A percentile compares a stretch with the other conserved stretches of the same genome.
These are phyloP conservation scores for Clonostachys rosea DNA, from an alignment of 2,329 filamentous ascomycete species.

Conservation along the genomic window DNA sequence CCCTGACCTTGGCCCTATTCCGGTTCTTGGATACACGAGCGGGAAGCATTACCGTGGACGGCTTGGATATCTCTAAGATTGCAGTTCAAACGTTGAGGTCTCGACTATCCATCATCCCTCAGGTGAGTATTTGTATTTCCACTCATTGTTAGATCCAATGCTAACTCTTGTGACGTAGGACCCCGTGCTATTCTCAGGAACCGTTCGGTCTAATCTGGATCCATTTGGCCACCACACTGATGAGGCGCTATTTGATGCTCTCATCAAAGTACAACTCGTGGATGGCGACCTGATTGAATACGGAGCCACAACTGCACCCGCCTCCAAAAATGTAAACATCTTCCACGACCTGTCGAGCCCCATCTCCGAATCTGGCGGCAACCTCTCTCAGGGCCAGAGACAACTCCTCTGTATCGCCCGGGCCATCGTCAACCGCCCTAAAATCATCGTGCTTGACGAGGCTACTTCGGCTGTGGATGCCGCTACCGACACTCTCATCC, in stretches of 20 bases:
- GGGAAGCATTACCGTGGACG: slow-evolving; percentile 62
- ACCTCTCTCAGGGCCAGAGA: slow-evolving; percentile 65
- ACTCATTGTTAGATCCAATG: no score
- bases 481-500: slow-evolving; percentile 64
- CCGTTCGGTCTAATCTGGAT: slow-evolving; percentile 66
- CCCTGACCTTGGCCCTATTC: slow-evolving; percentile 77
- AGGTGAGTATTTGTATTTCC: slow-evolving; percentile 11
- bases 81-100: slow-evolving; percentile 60
- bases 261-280: slow-evolving; percentile 53
- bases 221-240: slow-evolving; percentile 64
- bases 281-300: background rate
- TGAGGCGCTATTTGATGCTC: slow-evolving; percentile 55
- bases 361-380: slow-evolving; percentile 54
- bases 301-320: background rate
- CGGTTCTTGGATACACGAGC: slow-evolving; percentile 79
- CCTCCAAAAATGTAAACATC: background rate
- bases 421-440: slow-evolving; percentile 29
- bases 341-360: slow-evolving; percentile 33
- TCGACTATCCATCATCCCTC: slow-evolving; percentile 68
- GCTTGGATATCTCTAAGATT: slow-evolving; percentile 63
- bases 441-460: slow-evolving; percentile 44
- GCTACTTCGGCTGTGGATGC: slow-evolving; percentile 69
- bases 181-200: slow-evolving; percentile 71
- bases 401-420: slow-evolving; percentile 65
- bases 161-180: slow-evolving; percentile 37